Evolutionary conservation across 2,329 filamentous ascomycete genomes (phyloP).

Genomic region (Apiospora hydei): DNA sequence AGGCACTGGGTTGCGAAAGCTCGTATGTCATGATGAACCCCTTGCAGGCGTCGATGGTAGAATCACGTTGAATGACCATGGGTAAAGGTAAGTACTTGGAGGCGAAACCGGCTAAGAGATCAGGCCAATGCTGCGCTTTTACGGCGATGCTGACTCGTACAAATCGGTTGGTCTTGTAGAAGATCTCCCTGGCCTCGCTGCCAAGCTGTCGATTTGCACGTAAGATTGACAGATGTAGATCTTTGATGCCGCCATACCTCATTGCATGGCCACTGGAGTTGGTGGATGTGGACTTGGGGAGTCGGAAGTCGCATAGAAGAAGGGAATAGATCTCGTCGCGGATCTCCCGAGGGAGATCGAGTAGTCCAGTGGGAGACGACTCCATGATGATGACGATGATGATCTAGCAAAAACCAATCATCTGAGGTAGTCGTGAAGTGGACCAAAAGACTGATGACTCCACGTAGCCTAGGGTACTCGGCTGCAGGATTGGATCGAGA

Average conservation of each 20-base stretch:
- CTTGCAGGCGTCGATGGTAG: background rate
- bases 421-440: too few relatives aligned
- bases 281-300: background rate
- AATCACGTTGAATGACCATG: background rate
- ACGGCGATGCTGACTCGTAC: background rate
- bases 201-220: constrained; percentile 1
- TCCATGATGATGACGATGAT: background rate
- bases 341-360: constrained; percentile 9
- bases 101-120: background rate
- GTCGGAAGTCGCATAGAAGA: background rate
- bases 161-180: background rate
- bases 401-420: background rate
- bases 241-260: background rate
- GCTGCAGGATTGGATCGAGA: background rate
- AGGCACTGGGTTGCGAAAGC: background rate
- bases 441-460: background rate
- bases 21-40: background rate
- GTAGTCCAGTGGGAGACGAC: background rate
- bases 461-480: background rate
- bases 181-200: background rate
- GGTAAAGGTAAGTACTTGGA: background rate
- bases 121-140: background rate
- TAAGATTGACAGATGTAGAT: background rate
- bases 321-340: constrained; percentile 3
- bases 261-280: background rate